These are phyloP conservation scores for Sequoiadendron giganteum DNA, from an alignment of 75 land plant genomes.

Conservation along the genomic window DNA sequence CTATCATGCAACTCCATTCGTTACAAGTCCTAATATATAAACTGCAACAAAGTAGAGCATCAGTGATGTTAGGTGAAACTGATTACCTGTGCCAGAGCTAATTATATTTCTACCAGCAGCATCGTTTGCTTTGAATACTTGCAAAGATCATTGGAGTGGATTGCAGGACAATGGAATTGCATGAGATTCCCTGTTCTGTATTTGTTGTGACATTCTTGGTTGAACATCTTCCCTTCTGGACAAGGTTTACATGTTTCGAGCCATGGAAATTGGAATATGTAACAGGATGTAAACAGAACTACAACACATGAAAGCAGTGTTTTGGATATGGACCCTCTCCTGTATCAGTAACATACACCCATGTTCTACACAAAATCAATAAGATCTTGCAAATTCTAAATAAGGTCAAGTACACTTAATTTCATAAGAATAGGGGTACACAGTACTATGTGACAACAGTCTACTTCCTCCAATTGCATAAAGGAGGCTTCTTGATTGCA, in stretches of 20 bases:
- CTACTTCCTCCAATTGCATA: too few relatives aligned
- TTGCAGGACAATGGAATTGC: slow-evolving; percentile 62
- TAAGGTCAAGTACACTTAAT: too few relatives aligned
- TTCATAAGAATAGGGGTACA: too few relatives aligned
- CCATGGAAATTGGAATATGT: slow-evolving; percentile 70
- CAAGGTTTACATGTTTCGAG: slow-evolving; percentile 71
- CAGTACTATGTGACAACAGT: too few relatives aligned
- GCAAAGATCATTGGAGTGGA: slow-evolving; percentile 77
- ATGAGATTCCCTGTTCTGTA: slow-evolving; percentile 71
- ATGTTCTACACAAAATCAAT: too few relatives aligned
- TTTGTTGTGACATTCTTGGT: slow-evolving; percentile 57
- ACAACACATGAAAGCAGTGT: slow-evolving; percentile 49
- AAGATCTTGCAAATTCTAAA: too few relatives aligned
- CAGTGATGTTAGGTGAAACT: slow-evolving; percentile 23
- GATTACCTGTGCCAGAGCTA: slow-evolving; percentile 51
- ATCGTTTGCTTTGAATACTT: slow-evolving; percentile 66
- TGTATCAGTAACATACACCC: slow-evolving; percentile 23
- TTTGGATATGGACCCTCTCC: slow-evolving; percentile 68
- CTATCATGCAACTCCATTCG: slow-evolving; percentile 58
- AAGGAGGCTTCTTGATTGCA: background rate
- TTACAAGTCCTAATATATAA: slow-evolving; percentile 55
- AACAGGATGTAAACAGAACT: slow-evolving; percentile 62
- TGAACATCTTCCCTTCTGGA: slow-evolving; percentile 22
- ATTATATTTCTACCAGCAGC: slow-evolving; percentile 73
- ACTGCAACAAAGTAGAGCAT: slow-evolving; percentile 48